Base-by-base conservation (phyloP, 2,329 filamentous ascomycete genomes). In the Grosmannia serpens region DNA sequence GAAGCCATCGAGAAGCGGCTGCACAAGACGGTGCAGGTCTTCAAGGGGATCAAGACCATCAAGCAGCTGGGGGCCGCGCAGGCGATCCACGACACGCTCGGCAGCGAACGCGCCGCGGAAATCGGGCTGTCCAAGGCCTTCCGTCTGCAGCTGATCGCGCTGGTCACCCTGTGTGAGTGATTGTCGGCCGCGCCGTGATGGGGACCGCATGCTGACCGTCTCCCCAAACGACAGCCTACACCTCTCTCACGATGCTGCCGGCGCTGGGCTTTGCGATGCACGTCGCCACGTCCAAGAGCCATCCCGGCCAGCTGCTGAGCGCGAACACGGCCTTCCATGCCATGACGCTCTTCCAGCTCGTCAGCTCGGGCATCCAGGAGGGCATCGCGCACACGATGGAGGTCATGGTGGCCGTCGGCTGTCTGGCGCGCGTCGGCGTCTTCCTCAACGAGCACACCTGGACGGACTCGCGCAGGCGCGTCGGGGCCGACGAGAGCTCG, bases 41-140 rank as follows among this genome's bases (percentile, higher is more conserved):
- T 74, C 29, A 64, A 65, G 5, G 67, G 64, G 44, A 72, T 74
- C 66, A 74, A 72, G 60, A 62, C 64, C 31, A 60, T 74, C 13
- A 73, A 70, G 44, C 44, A 47, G 44, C 9, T 47, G 44, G 44
- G 44, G 9, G 44, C 44, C 44, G n/a, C 44, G 44, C 44, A 47
- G 44, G 44, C 44, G 9, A 20, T 47, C 44, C 9, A 47, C 44
- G 11, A 22, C 44, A 47, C 44, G 13, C 44, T 47, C 13, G n/a
- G 9, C 13, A 7, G 44, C 13, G 44, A 47, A 8, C 44, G 44
- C 8, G n/a, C 44, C 9, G 44, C 44, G 9, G 44, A 47, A 20
- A 47, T 47, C 44, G 9, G 44, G 7, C 44, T 47, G 44, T 47
- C 44, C 44, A 47, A 22, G 44, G 10, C 44, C 9, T 47, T 47